These are phyloP conservation scores for Vitis hybrid DNA, from an alignment of 177 flowering plant genomes.

Conservation along the genomic window DNA sequence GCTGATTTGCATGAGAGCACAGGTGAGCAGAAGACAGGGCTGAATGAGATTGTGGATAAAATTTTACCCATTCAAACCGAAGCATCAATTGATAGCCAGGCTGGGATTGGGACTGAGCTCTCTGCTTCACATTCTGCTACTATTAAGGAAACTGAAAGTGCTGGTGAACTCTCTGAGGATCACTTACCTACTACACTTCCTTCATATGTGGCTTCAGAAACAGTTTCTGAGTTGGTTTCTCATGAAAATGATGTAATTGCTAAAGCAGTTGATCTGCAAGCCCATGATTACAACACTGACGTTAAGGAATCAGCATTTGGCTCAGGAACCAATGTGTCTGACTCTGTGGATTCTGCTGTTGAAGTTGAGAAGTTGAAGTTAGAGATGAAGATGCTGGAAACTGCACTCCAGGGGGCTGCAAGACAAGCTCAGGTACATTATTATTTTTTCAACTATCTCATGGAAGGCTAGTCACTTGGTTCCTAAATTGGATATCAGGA, in stretches of 20 bases:
- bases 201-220: conserved; percentile 24
- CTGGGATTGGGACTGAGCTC: conserved; percentile 26
- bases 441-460: neutral
- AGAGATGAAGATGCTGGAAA: conserved; percentile 97
- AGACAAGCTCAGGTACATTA: conserved; percentile 90
- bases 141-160: conserved; percentile 28
- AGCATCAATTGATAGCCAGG: conserved; percentile 21
- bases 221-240: conserved; percentile 32
- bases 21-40: conserved; percentile 27
- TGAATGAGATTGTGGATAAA: conserved; percentile 32
- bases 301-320: conserved; percentile 36
- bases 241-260: conserved; percentile 28
- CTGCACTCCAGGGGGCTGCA: conserved; percentile 96
- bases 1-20: conserved; percentile 25
- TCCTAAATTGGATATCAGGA: too few relatives aligned
- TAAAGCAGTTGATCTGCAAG: conserved; percentile 25
- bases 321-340: conserved; percentile 34
- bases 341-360: conserved; percentile 32
- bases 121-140: conserved; percentile 24
- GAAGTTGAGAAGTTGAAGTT: conserved; percentile 74
- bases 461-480: neutral
- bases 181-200: conserved; percentile 18
- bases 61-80: conserved; percentile 27
- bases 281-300: conserved; percentile 30
- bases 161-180: conserved; percentile 20